Percentiles rank a stretch among this genome's conserved stretches.
These are phyloP conservation scores for Vanilla planifolia DNA, from an alignment of 106 monocot genomes.

Conservation along the genomic window DNA sequence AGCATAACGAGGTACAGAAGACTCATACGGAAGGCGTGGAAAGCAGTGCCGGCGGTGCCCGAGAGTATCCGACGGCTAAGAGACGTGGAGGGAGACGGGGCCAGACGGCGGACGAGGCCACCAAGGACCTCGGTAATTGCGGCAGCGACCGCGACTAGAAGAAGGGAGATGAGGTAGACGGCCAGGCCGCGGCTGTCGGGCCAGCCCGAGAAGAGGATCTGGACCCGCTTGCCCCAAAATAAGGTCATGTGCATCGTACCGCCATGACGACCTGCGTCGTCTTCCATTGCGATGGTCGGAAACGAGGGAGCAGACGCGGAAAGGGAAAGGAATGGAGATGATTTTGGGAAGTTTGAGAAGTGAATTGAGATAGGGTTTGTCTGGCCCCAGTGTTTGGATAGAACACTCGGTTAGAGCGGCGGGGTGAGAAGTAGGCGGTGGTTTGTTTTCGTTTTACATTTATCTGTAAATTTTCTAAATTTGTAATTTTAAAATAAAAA, in stretches of 20 bases:
- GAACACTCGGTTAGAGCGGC: too few relatives aligned
- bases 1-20: slow-evolving; percentile 16
- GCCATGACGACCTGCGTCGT: not conserved
- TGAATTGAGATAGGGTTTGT: too few relatives aligned
- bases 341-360: too few relatives aligned
- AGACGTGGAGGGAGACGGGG: too few relatives aligned
- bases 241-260: slow-evolving; percentile 39
- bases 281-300: too few relatives aligned
- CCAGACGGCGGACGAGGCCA: not conserved
- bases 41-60: not conserved
- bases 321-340: too few relatives aligned
- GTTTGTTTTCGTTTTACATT: too few relatives aligned
- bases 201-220: slow-evolving; percentile 30
- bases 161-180: slow-evolving; percentile 14
- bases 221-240: slow-evolving; percentile 23
- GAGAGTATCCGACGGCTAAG: not conserved
- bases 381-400: too few relatives aligned
- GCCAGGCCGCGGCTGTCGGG: slow-evolving; percentile 19
- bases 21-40: not conserved
- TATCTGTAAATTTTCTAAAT: too few relatives aligned
- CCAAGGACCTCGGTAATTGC: slow-evolving; percentile 15
- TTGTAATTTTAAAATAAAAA: too few relatives aligned
- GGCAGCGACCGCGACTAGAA: slow-evolving; percentile 5
- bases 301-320: too few relatives aligned
- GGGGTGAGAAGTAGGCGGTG: too few relatives aligned